These are phyloP conservation scores for Inga laurina DNA, from an alignment of 306 rosid genomes.

Conservation along the genomic window DNA sequence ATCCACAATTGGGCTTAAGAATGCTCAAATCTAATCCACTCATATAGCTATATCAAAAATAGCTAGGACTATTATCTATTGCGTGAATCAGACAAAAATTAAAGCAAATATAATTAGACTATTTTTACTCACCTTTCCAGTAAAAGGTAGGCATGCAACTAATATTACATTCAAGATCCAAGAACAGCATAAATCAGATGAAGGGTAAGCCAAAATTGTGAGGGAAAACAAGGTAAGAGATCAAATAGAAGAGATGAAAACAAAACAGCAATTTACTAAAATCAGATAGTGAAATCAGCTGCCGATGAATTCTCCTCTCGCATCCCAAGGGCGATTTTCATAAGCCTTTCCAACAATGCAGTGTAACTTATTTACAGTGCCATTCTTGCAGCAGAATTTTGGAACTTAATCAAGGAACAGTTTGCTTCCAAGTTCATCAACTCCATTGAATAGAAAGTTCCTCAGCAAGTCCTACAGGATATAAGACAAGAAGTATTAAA, in stretches of 20 bases:
- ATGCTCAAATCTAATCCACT: too few species aligned
- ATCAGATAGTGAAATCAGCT: neutral
- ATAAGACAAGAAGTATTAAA: slow-evolving; percentile 29
- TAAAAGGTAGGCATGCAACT: neutral
- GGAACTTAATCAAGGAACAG: slow-evolving; percentile 78
- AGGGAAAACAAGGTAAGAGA: neutral
- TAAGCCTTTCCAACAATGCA: slow-evolving; percentile 68
- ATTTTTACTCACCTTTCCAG: neutral
- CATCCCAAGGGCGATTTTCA: slow-evolving; percentile 82
- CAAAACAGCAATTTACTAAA: neutral
- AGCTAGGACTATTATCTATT: too few species aligned
- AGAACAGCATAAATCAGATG: neutral
- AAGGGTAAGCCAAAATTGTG: neutral
- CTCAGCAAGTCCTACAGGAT: slow-evolving; percentile 66
- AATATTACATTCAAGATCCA: neutral
- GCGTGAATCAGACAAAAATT: too few species aligned
- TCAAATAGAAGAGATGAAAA: neutral
- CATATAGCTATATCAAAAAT: too few species aligned
- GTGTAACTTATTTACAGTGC: slow-evolving; percentile 46
- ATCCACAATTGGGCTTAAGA: too few species aligned
- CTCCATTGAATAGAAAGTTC: slow-evolving; percentile 81
- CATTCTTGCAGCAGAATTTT: slow-evolving; percentile 55
- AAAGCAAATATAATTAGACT: too few species aligned
- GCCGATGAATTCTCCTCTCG: slow-evolving; percentile 70
- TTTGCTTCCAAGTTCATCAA: slow-evolving; percentile 79